Conservation (phyloP, 2,329 filamentous ascomycete species). For the Albophoma yamanashiensis region DNA sequence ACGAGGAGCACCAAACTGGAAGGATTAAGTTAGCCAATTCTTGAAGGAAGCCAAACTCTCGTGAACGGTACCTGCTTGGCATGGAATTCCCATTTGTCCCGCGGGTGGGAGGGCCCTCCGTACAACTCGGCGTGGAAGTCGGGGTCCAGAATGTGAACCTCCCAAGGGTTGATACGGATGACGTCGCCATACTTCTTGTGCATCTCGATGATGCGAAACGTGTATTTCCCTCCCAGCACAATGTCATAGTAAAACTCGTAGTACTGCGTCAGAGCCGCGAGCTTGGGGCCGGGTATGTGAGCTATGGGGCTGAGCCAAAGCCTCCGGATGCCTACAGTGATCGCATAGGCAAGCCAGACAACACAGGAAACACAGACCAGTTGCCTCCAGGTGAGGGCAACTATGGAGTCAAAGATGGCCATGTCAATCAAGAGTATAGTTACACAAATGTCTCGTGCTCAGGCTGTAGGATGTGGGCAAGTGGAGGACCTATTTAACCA, state of each 20-base stretch:
- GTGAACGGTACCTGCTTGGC: constrained; percentile 19
- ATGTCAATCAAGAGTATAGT: neutral
- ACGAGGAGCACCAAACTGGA: constrained; percentile 22
- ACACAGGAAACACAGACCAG: constrained; percentile 11
- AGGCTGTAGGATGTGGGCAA: neutral
- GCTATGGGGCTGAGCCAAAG: constrained; percentile 27
- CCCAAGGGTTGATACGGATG: constrained; percentile 27
- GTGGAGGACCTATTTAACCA: neutral
- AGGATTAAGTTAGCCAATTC: constrained; percentile 1
- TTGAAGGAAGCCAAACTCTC: neutral
- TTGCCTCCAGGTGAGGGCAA: constrained; percentile 14
- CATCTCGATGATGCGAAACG: constrained; percentile 27
- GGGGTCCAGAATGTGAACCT: constrained; percentile 25
- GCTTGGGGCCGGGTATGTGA: constrained; percentile 26
- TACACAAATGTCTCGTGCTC: neutral
- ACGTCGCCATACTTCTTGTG: constrained; percentile 31
- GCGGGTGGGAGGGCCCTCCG: constrained; percentile 15
- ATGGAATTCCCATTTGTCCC: constrained; percentile 24
- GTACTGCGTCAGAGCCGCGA: constrained; percentile 26
- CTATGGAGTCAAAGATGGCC: constrained; percentile 9
- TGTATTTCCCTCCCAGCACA: constrained; percentile 28
- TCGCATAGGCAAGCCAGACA: constrained; percentile 18
- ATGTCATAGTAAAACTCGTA: constrained; percentile 34
- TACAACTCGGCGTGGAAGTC: constrained; percentile 29
- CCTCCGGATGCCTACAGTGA: constrained; percentile 17